These are phyloP conservation scores for Ceratobasidium sp. DNA, from an alignment of 1,284 basidiomycete genomes.

Conservation along the genomic window DNA sequence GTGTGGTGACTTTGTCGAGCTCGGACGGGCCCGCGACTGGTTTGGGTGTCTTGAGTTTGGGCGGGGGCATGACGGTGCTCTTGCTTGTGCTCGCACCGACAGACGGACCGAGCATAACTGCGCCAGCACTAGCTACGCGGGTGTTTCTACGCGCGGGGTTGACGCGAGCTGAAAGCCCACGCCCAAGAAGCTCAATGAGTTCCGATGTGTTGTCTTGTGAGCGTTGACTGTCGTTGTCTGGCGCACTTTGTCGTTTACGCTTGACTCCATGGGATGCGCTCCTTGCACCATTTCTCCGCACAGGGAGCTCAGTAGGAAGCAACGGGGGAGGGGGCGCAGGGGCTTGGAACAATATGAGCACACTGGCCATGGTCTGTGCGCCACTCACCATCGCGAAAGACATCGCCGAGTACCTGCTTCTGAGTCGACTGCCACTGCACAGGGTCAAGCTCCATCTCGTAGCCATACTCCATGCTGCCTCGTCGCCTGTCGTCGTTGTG, in stretches of 20 bases:
- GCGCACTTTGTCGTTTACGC: slow-evolving; percentile 12
- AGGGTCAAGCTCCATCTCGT: slow-evolving; percentile 13
- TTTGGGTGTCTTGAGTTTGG: not conserved
- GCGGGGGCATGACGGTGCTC: slow-evolving; percentile 30
- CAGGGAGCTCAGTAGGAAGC: not conserved
- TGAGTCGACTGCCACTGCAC: slow-evolving; percentile 27
- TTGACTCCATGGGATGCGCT: not conserved
- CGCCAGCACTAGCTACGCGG: slow-evolving; percentile 11
- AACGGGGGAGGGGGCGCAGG: not conserved
- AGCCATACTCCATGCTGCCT: slow-evolving; percentile 19
- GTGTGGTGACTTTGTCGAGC: not conserved
- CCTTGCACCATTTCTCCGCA: not conserved
- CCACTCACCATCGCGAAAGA: slow-evolving; percentile 24
- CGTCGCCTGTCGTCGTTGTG: not conserved
- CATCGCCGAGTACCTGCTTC: not conserved
- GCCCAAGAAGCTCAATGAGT: slow-evolving; percentile 19
- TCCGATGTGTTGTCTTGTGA: not conserved
- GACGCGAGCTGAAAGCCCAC: not conserved
- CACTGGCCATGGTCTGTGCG: not conserved
- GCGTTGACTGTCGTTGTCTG: not conserved
- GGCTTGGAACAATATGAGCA: slow-evolving; percentile 8
- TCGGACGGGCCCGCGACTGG: not conserved
- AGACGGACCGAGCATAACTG: slow-evolving; percentile 9
- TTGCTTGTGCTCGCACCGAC: not conserved
- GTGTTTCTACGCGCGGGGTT: slow-evolving; percentile 12